These are phyloP conservation scores for Naganishia sp. DNA, from an alignment of 1,284 basidiomycete species.

Conservation along the genomic window DNA sequence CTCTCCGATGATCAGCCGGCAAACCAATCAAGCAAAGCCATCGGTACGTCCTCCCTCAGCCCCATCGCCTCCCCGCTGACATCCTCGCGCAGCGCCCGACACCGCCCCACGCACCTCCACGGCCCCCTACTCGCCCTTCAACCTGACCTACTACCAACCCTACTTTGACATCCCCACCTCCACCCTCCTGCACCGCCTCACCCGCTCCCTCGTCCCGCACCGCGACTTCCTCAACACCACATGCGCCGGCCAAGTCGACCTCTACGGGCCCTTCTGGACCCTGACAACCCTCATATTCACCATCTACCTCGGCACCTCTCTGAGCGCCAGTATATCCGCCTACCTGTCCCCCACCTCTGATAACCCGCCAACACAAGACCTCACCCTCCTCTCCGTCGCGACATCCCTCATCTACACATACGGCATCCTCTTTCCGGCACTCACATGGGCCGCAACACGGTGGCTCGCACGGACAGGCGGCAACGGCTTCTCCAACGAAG, in stretches of 20 bases:
- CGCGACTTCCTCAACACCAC: conserved; percentile 54
- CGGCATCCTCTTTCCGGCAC: conserved; percentile 72
- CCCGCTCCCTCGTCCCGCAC: conserved; percentile 54
- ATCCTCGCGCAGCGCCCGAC: conserved; percentile 34
- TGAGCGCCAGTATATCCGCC: conserved; percentile 75
- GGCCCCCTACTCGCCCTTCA: conserved; percentile 52
- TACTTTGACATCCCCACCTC: conserved; percentile 57
- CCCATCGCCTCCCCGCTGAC: not conserved
- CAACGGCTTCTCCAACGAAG: conserved; percentile 11
- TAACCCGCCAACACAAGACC: conserved; percentile 57
- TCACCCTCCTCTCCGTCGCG: conserved; percentile 76
- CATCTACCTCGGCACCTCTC: conserved; percentile 85
- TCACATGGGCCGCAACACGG: conserved; percentile 75
- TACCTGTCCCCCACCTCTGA: conserved; percentile 63
- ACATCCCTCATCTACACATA: conserved; percentile 82
- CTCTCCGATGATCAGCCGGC: not conserved
- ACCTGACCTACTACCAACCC: conserved; percentile 55
- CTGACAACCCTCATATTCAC: conserved; percentile 87
- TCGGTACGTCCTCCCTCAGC: conserved; percentile 2
- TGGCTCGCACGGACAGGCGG: conserved; percentile 58
- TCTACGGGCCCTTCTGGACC: conserved; percentile 86
- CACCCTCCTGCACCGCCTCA: conserved; percentile 54
- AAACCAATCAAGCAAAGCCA: not conserved
- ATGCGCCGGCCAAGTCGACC: conserved; percentile 56
- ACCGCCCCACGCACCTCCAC: conserved; percentile 32